These are phyloP conservation scores for Mrakia blollopis DNA, from an alignment of 768 basidiomycete species.

Conservation along the genomic window DNA sequence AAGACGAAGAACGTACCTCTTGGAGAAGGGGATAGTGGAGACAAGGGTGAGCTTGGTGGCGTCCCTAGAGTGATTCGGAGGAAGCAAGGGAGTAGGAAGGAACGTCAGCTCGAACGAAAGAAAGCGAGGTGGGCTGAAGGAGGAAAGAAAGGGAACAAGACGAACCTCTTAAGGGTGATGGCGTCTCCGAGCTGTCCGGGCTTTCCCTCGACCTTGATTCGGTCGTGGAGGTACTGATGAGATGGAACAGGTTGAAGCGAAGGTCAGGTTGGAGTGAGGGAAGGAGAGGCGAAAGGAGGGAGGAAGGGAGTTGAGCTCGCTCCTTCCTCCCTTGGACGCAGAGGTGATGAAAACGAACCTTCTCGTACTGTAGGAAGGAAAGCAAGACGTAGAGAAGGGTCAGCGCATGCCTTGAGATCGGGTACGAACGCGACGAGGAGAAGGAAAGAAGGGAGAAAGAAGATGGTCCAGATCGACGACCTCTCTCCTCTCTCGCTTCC, in stretches of 20 bases:
- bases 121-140: background rate
- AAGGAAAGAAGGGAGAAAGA: too few species aligned
- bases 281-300: background rate
- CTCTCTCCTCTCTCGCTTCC: background rate
- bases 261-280: background rate
- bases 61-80: constrained; percentile 36
- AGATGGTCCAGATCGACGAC: background rate
- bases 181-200: constrained; percentile 84
- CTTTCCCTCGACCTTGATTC: constrained; percentile 56
- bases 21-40: constrained; percentile 84
- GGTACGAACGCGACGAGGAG: too few species aligned
- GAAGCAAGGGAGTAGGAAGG: too few species aligned
- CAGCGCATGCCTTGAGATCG: too few species aligned
- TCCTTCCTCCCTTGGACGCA: background rate
- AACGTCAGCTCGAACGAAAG: too few species aligned
- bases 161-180: constrained; percentile 77
- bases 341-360: constrained; percentile 39
- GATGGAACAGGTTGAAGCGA: background rate
- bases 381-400: too few species aligned
- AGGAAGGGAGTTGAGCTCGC: background rate
- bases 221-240: constrained; percentile 40
- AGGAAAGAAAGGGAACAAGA: constrained; percentile 28
- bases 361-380: constrained; percentile 52
- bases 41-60: constrained; percentile 78
- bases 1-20: background rate